A percentile compares a stretch with the other conserved stretches of the same genome.
Evolutionary conservation across 1,284 basidiomycete genomes (phyloP).

Genomic region (Meripilus lineatus): DNA sequence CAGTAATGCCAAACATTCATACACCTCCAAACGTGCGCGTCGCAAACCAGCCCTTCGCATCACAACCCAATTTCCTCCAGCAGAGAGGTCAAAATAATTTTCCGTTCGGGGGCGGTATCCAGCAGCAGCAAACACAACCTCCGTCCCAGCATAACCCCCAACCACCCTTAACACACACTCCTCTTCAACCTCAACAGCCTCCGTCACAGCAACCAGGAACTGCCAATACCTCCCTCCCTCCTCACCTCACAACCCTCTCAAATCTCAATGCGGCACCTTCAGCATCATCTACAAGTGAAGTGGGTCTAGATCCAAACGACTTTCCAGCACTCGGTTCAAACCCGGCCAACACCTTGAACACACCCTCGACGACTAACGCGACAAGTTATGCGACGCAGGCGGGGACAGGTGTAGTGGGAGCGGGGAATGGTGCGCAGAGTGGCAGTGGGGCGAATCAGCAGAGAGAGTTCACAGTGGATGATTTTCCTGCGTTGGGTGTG

Average conservation of each 20-base stretch:
- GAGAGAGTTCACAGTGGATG: conserved; percentile 74
- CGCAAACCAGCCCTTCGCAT: conserved; percentile 49
- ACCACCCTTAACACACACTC: conserved; percentile 22
- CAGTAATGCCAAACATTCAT: conserved; percentile 48
- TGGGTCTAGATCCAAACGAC: conserved; percentile 80
- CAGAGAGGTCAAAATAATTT: conserved; percentile 53
- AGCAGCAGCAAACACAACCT: conserved; percentile 41
- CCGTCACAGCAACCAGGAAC: conserved; percentile 41
- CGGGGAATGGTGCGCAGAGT: conserved; percentile 33
- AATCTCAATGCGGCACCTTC: conserved; percentile 45
- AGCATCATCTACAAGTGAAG: conserved; percentile 62
- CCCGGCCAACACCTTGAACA: conserved; percentile 30
- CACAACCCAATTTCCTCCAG: conserved; percentile 62
- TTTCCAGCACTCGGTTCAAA: conserved; percentile 77
- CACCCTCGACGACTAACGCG: conserved; percentile 32
- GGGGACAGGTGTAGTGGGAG: conserved; percentile 49
- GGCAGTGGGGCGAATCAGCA: conserved; percentile 39
- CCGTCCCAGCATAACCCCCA: conserved; percentile 39
- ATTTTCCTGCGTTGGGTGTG: conserved; percentile 80
- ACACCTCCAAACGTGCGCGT: conserved; percentile 54
- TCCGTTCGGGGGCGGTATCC: conserved; percentile 51
- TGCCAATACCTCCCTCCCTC: conserved; percentile 47
- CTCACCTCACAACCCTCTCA: conserved; percentile 47
- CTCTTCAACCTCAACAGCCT: conserved; percentile 27
- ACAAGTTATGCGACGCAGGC: conserved; percentile 76